Evolutionary conservation across 768 basidiomycete genomes (phyloP).

Genomic region (Pulveroboletus sp.): DNA sequence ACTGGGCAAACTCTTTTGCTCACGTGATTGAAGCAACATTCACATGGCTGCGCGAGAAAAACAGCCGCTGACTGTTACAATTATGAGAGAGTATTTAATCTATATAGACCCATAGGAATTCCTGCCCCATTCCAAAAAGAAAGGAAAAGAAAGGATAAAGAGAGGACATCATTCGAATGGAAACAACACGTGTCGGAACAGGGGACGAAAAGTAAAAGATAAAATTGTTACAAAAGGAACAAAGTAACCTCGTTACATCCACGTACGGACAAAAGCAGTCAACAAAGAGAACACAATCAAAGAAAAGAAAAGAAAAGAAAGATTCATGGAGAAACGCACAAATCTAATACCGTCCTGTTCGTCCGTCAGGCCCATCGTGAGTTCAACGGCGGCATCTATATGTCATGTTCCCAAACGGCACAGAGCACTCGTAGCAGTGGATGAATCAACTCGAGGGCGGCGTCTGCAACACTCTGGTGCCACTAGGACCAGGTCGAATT

Average conservation of each 20-base stretch:
- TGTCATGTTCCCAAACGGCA: constrained; percentile 10
- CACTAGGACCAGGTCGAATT: constrained; percentile 25
- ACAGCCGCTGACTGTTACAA: constrained; percentile 16
- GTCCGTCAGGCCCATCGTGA: constrained; percentile 13
- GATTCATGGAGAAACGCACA: constrained; percentile 6
- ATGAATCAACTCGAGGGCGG: constrained; percentile 17
- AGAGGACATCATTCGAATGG: constrained; percentile 8
- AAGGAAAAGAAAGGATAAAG: constrained; percentile 9
- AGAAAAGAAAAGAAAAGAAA: background rate
- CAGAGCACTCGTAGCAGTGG: background rate
- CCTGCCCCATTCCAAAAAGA: constrained; percentile 19
- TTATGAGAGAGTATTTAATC: constrained; percentile 26
- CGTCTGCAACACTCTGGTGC: constrained; percentile 12
- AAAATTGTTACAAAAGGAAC: constrained; percentile 2
- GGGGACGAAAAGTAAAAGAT: background rate
- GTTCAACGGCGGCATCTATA: constrained; percentile 19
- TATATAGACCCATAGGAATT: constrained; percentile 22
- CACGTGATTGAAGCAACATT: constrained; percentile 11
- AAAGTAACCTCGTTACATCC: constrained; percentile 8
- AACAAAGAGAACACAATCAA: background rate
- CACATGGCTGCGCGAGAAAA: background rate
- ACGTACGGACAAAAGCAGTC: background rate
- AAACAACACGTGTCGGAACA: constrained; percentile 11
- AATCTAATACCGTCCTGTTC: constrained; percentile 23
- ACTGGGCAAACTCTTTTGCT: background rate